A percentile compares a stretch with the other conserved stretches of the same genome.
Conservation (phyloP, 1,284 basidiomycete species). For the Fomitiporia mediterranea region DNA sequence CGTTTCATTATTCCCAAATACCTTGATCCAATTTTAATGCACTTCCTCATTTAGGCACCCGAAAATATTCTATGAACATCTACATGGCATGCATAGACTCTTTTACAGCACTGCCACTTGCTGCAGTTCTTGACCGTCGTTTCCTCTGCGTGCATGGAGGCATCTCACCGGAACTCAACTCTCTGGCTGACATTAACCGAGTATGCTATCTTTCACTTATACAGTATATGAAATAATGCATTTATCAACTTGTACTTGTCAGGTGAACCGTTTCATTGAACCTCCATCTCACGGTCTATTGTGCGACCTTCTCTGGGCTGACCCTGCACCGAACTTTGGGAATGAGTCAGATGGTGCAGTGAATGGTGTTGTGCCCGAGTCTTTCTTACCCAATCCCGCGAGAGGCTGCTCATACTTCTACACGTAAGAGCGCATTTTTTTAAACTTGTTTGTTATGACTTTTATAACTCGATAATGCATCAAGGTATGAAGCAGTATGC, state of each 20-base stretch:
- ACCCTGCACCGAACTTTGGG: conserved; percentile 81
- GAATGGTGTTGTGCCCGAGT: conserved; percentile 33
- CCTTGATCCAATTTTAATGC: background rate
- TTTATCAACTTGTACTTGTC: conserved; percentile 9
- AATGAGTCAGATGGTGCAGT: conserved; percentile 44
- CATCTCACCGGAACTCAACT: conserved; percentile 84
- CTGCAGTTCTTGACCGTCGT: conserved; percentile 92
- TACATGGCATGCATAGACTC: conserved; percentile 91
- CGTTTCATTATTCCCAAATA: conserved; percentile 3
- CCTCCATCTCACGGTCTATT: conserved; percentile 90
- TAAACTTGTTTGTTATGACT: background rate
- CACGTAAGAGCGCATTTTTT: conserved; percentile 71
- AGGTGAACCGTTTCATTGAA: conserved; percentile 92
- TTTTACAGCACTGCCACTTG: conserved; percentile 88
- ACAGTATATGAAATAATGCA: too few relatives aligned
- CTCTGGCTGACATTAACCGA: conserved; percentile 74
- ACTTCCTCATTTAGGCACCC: conserved; percentile 55
- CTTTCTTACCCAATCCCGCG: conserved; percentile 85
- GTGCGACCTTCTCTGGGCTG: conserved; percentile 94
- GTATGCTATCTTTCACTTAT: conserved; percentile 42
- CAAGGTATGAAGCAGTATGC: conserved; percentile 90
- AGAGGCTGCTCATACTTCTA: conserved; percentile 95
- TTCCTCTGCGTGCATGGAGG: conserved; percentile 99
- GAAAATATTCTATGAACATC: conserved; percentile 85
- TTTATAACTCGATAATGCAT: background rate